These are phyloP conservation scores for Adansonia digitata DNA, from an alignment of 345 rosid species.

Conservation along the genomic window DNA sequence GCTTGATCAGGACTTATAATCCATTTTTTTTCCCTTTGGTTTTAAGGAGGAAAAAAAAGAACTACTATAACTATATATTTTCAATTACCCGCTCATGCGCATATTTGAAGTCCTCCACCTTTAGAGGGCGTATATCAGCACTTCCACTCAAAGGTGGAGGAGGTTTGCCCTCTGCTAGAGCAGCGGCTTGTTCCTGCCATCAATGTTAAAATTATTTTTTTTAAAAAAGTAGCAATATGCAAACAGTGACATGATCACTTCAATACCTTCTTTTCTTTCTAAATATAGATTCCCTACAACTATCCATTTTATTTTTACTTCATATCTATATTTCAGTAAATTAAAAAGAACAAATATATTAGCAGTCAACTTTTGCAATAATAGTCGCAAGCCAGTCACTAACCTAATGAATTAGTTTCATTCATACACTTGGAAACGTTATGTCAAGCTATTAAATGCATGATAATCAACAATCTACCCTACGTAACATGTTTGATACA, in stretches of 20 bases:
- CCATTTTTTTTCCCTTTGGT: too few species aligned
- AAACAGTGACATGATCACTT: background rate
- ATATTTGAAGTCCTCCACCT: conserved; percentile 71
- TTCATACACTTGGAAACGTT: background rate
- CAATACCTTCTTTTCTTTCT: background rate
- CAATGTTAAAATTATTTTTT: background rate
- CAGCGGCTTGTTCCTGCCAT: conserved; percentile 63
- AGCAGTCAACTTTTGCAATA: too few species aligned
- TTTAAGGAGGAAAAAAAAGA: background rate
- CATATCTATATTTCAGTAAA: background rate
- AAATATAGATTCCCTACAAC: background rate
- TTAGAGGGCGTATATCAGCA: conserved; percentile 60
- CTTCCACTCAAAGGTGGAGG: conserved; percentile 65
- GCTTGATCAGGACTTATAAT: too few species aligned
- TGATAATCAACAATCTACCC: background rate
- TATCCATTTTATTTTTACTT: background rate
- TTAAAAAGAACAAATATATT: too few species aligned
- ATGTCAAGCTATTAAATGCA: background rate
- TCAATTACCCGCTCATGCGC: conserved; percentile 70
- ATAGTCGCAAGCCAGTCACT: too few species aligned
- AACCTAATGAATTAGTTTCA: background rate
- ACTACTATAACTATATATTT: background rate
- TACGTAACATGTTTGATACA: background rate
- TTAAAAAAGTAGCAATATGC: background rate
- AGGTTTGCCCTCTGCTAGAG: conserved; percentile 65